A percentile compares a stretch with the other conserved stretches of the same genome.
Conservation (phyloP, 2,329 filamentous ascomycete species). For the Neocatenulostroma microsporum region DNA sequence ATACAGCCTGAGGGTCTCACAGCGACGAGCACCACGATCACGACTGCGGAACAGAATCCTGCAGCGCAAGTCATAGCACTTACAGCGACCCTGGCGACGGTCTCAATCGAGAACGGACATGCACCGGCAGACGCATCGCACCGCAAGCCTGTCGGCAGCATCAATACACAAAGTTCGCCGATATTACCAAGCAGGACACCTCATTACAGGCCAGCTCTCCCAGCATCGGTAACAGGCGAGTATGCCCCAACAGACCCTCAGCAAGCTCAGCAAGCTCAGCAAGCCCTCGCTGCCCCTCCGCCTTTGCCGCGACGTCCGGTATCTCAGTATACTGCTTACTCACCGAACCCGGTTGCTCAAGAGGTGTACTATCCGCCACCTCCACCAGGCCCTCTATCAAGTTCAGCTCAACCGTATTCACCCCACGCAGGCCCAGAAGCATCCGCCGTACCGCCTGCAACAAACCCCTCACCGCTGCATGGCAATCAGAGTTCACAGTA, state of each 20-base stretch:
- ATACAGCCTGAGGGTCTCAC: background rate
- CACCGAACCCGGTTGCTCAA: no score
- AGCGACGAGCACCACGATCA: background rate
- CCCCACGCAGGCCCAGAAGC: background rate
- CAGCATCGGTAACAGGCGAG: no score
- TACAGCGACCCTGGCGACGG: background rate
- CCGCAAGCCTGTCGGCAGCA: no score
- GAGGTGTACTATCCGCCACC: no score
- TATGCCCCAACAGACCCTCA: no score
- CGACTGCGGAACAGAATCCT: background rate
- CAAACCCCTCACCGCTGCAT: background rate
- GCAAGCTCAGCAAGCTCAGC: no score
- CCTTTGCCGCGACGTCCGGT: no score
- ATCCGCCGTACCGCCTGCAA: background rate
- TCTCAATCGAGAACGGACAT: background rate
- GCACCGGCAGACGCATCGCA: background rate
- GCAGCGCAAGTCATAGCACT: background rate
- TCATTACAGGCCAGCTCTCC: background rate
- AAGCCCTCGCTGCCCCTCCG: no score
- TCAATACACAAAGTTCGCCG: no score
- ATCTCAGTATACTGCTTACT: no score
- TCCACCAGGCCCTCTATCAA: background rate
- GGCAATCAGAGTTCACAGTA: background rate
- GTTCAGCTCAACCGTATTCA: background rate
- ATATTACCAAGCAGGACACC: no score